Evolutionary conservation across 192 early-diverging fungal species (phyloP).

Genomic region (Podila verticillata): DNA sequence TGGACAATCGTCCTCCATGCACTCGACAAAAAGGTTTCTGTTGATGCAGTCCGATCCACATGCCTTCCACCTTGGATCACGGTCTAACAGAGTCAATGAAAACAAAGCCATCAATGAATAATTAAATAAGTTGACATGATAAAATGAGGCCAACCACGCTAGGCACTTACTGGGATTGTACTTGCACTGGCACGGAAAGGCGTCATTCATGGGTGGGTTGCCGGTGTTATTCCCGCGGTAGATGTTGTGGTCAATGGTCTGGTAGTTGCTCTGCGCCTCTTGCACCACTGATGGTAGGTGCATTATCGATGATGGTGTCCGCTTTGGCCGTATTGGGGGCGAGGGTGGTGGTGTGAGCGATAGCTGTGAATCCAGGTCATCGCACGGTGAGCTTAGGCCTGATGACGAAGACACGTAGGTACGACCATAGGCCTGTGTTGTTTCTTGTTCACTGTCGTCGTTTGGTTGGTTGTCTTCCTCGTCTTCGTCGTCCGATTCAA

Average conservation of each 20-base stretch:
- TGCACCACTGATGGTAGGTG: conserved; percentile 51
- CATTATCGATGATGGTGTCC: conserved; percentile 28
- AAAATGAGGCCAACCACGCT: neutral
- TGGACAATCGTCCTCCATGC: conserved; percentile 88
- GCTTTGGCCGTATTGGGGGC: conserved; percentile 28
- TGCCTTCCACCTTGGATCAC: conserved; percentile 64
- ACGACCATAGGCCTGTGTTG: neutral
- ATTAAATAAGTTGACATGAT: neutral
- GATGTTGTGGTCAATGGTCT: conserved; percentile 75
- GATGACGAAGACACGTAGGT: neutral
- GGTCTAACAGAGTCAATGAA: conserved; percentile 35
- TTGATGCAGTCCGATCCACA: conserved; percentile 98
- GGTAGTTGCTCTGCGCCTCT: conserved; percentile 69
- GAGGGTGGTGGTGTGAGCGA: neutral
- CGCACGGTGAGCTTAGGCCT: neutral
- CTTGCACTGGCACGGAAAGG: conserved; percentile 82
- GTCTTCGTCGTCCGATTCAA: neutral
- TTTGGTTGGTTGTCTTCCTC: neutral
- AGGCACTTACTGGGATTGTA: conserved; percentile 66
- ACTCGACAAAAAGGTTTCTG: conserved; percentile 90
- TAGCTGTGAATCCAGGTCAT: neutral
- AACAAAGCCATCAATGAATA: neutral
- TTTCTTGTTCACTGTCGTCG: neutral
- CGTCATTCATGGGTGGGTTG: conserved; percentile 72
- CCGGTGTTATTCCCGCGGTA: conserved; percentile 78